These are phyloP conservation scores for Meyerozyma smithsonii DNA, from an alignment of 1,139 yeast genomes.

Conservation along the genomic window DNA sequence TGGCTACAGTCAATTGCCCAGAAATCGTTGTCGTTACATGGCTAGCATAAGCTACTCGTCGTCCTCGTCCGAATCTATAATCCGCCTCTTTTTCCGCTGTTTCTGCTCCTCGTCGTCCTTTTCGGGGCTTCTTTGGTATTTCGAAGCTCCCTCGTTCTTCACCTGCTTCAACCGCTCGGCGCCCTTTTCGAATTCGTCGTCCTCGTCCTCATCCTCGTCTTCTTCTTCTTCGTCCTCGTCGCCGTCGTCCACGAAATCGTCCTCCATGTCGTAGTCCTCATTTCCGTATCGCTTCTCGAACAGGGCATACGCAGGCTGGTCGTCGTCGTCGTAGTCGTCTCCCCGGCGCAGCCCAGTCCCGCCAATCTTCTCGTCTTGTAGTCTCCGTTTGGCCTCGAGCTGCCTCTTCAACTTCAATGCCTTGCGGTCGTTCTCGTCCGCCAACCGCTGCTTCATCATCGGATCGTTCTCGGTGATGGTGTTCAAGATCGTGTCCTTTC, in stretches of 20 bases:
- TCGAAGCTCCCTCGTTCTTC: conserved; percentile 36
- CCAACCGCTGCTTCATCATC: conserved; percentile 71
- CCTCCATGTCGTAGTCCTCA: conserved; percentile 43
- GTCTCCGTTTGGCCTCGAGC: conserved; percentile 49
- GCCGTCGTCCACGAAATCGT: conserved; percentile 39
- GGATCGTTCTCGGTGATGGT: conserved; percentile 86
- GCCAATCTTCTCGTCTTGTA: conserved; percentile 36
- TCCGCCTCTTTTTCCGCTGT: conserved; percentile 45
- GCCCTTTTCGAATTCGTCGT: conserved; percentile 52
- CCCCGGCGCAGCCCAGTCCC: conserved; percentile 22
- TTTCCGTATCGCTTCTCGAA: conserved; percentile 39
- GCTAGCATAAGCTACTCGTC: too few species aligned
- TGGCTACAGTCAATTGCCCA: too few species aligned
- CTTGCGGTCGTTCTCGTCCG: conserved; percentile 76
- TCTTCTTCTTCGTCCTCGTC: conserved; percentile 52
- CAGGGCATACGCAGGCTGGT: conserved; percentile 38
- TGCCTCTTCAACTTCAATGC: conserved; percentile 66
- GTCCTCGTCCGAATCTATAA: conserved; percentile 60
- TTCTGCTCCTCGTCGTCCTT: conserved; percentile 30
- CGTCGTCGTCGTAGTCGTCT: conserved; percentile 21
- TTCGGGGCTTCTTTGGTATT: conserved; percentile 13
- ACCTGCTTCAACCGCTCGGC: conserved; percentile 61
- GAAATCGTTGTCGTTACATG: too few species aligned
- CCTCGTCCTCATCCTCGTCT: conserved; percentile 48
- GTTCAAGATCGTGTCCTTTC: conserved; percentile 50